Conservation (phyloP, 495 filamentous ascomycete species). For the Penicillium cosmopolitanum region DNA sequence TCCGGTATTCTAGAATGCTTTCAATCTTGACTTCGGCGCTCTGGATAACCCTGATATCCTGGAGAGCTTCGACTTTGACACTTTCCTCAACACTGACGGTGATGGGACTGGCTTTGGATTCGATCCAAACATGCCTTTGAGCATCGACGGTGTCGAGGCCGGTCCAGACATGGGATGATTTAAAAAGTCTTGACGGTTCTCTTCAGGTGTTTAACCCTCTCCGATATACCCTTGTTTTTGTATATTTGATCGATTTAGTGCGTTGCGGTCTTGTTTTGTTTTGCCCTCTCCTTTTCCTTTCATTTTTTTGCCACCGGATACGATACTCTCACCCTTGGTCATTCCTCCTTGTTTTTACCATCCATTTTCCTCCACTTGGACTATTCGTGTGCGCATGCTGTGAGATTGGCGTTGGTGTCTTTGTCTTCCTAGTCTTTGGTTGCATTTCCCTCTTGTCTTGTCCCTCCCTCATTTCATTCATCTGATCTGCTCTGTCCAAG, state of each 20-base stretch:
- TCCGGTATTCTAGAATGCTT: conserved; percentile 26
- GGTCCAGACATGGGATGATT: conserved; percentile 50
- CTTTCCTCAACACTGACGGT: conserved; percentile 75
- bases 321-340: conserved; percentile 13
- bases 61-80: conserved; percentile 94
- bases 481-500: background rate
- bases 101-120: conserved; percentile 56
- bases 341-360: conserved; percentile 26
- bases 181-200: conserved; percentile 40
- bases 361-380: conserved; percentile 32
- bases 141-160: conserved; percentile 55
- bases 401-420: conserved; percentile 51
- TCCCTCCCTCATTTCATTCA: conserved; percentile 23
- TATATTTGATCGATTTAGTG: conserved; percentile 39
- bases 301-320: conserved; percentile 22
- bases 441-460: conserved; percentile 32
- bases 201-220: conserved; percentile 43
- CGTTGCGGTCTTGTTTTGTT: conserved; percentile 8
- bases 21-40: conserved; percentile 64
- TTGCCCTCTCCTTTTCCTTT: conserved; percentile 23
- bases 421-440: conserved; percentile 15
- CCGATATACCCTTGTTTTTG: conserved; percentile 54
- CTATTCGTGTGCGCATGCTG: conserved; percentile 31
- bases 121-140: conserved; percentile 48
- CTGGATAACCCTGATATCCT: conserved; percentile 72